These are phyloP conservation scores for Pythium brachiatum DNA, from an alignment of 352 stramenopile genomes.

Conservation along the genomic window DNA sequence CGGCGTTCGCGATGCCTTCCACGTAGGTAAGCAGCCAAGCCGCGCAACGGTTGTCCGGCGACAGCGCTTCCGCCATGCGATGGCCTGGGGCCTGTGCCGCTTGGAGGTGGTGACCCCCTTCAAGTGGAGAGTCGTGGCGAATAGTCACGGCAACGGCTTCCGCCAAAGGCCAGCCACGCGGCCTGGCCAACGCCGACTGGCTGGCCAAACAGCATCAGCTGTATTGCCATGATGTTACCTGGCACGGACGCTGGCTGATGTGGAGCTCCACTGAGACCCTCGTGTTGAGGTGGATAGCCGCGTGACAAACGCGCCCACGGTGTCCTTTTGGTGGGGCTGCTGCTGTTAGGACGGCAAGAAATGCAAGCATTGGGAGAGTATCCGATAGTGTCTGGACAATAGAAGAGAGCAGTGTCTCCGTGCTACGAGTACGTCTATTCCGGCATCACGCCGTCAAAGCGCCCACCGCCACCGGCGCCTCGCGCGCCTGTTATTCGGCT, in stretches of 20 bases:
- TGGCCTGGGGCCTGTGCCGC: no score
- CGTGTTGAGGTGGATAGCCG: neutral
- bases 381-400: no score
- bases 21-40: neutral
- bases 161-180: no score
- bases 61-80: no score
- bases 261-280: neutral
- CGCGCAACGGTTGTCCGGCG: neutral
- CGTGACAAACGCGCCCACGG: no score
- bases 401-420: no score
- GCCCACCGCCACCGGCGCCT: neutral
- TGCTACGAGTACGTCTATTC: constrained; percentile 9
- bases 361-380: no score
- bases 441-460: constrained; percentile 24
- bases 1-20: neutral
- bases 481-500: neutral
- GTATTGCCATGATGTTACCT: neutral
- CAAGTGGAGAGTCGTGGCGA: neutral
- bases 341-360: no score
- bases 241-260: neutral
- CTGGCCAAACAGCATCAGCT: no score
- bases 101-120: no score
- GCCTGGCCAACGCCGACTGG: no score
- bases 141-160: neutral
- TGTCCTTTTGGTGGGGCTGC: no score